These are phyloP conservation scores for Cryptococcus sp. DNA, from an alignment of 1,284 basidiomycete species.

Conservation along the genomic window DNA sequence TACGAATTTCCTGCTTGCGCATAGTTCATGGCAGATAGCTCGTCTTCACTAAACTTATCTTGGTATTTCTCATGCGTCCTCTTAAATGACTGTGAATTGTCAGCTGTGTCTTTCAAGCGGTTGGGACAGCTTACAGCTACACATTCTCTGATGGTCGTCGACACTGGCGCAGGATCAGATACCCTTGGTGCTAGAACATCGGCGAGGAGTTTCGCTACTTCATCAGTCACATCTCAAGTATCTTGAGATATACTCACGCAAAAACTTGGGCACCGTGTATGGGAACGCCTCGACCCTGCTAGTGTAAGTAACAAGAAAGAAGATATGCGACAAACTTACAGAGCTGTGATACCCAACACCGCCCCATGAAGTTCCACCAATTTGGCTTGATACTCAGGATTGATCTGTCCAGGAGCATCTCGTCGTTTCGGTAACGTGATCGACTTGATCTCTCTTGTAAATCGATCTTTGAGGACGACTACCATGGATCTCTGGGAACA, in stretches of 20 bases:
- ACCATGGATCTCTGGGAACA: slow-evolving; percentile 90
- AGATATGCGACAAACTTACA: slow-evolving; percentile 29
- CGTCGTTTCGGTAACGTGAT: slow-evolving; percentile 66
- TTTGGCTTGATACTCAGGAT: slow-evolving; percentile 65
- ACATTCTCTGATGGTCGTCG: slow-evolving; percentile 80
- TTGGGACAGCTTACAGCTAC: slow-evolving; percentile 54
- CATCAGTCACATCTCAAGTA: slow-evolving; percentile 39
- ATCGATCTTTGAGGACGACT: slow-evolving; percentile 77
- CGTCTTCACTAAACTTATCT: slow-evolving; percentile 82
- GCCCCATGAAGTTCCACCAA: slow-evolving; percentile 79
- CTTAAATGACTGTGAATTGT: slow-evolving; percentile 48
- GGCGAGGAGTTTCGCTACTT: slow-evolving; percentile 36
- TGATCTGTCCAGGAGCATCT: slow-evolving; percentile 51
- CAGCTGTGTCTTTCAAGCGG: slow-evolving; percentile 49
- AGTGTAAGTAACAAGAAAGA: background rate
- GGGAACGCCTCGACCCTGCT: slow-evolving; percentile 55
- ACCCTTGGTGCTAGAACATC: slow-evolving; percentile 57
- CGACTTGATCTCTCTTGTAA: slow-evolving; percentile 60
- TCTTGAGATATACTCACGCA: slow-evolving; percentile 75
- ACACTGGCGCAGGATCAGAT: slow-evolving; percentile 86
- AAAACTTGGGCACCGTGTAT: slow-evolving; percentile 58
- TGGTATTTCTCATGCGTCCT: slow-evolving; percentile 60
- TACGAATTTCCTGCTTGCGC: slow-evolving; percentile 89
- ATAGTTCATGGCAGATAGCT: slow-evolving; percentile 76
- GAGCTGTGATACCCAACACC: slow-evolving; percentile 66